Conservation (phyloP, 192 early-diverging fungal genomes). For the Coemansia sp. region DNA sequence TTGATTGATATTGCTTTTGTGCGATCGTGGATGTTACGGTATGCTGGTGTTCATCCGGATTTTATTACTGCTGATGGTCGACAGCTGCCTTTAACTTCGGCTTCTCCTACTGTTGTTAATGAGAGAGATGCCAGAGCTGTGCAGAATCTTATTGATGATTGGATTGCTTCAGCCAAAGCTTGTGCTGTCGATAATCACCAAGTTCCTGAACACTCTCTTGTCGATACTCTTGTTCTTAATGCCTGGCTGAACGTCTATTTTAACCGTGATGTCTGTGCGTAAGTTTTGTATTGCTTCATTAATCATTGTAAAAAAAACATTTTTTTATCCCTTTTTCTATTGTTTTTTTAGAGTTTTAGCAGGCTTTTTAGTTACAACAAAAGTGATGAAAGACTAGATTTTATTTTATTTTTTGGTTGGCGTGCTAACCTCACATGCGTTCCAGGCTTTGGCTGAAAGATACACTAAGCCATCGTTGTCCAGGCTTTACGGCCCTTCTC, state of each 20-base stretch:
- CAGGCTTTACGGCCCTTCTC: too few species aligned
- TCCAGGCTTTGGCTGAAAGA: too few species aligned
- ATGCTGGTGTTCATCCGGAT: slow-evolving; percentile 37
- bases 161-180: slow-evolving; percentile 34
- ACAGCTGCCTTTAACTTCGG: background rate
- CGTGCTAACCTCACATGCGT: too few species aligned
- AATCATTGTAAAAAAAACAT: background rate
- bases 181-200: slow-evolving; percentile 11
- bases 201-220: background rate
- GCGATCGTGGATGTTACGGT: slow-evolving; percentile 41
- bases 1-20: slow-evolving; percentile 43
- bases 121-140: slow-evolving; percentile 37
- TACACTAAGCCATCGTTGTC: too few species aligned
- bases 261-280: background rate
- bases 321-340: too few species aligned
- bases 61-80: slow-evolving; percentile 6
- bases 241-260: background rate
- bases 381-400: too few species aligned
- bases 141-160: slow-evolving; percentile 44
- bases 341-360: too few species aligned
- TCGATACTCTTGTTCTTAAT: background rate
- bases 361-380: too few species aligned
- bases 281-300: background rate
- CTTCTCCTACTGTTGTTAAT: slow-evolving; percentile 11
- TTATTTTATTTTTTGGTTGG: too few species aligned